Percentiles rank a stretch among this genome's conserved stretches.
phyloP scores from a whole-genome alignment of 2,329 filamentous ascomycete species.

The Penicillium hordei region DNA sequence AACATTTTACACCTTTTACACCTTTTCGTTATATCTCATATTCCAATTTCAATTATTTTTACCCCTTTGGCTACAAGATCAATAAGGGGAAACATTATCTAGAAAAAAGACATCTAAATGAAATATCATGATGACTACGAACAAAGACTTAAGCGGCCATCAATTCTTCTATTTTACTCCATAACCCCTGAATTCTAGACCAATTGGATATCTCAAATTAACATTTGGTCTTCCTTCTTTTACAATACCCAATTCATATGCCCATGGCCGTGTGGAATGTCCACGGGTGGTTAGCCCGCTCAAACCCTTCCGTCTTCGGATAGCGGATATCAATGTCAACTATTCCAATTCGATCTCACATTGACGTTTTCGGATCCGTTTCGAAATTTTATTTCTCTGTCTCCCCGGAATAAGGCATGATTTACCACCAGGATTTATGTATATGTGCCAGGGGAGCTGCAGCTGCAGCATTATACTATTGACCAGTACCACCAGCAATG shows the following conservation, averaged over 20 bases:
- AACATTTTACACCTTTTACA: too few species aligned
- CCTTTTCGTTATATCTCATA: not conserved
- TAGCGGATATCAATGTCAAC: conserved; percentile 2
- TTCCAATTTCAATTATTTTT: not conserved
- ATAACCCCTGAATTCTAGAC: not conserved
- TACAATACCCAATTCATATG: not conserved
- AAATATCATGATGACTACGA: not conserved
- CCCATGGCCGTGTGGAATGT: conserved; percentile 1
- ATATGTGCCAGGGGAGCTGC: conserved; percentile 8
- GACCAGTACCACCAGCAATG: conserved; percentile 6
- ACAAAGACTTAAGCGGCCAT: not conserved
- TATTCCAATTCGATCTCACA: conserved; percentile 4
- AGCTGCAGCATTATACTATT: conserved; percentile 6
- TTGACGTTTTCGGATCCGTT: not conserved
- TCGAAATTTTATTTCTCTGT: not conserved
- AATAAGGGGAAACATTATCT: not conserved
- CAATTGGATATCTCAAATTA: not conserved
- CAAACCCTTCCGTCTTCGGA: conserved; percentile 3
- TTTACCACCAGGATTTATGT: not conserved
- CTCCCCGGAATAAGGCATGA: conserved; percentile 1
- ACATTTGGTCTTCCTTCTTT: not conserved
- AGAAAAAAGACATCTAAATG: not conserved
- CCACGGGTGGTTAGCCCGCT: not conserved
- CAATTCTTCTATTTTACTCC: not conserved
- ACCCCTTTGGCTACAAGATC: fast-evolving